Conservation (phyloP, 495 filamentous ascomycete species). For the Glarea lozoyensis region DNA sequence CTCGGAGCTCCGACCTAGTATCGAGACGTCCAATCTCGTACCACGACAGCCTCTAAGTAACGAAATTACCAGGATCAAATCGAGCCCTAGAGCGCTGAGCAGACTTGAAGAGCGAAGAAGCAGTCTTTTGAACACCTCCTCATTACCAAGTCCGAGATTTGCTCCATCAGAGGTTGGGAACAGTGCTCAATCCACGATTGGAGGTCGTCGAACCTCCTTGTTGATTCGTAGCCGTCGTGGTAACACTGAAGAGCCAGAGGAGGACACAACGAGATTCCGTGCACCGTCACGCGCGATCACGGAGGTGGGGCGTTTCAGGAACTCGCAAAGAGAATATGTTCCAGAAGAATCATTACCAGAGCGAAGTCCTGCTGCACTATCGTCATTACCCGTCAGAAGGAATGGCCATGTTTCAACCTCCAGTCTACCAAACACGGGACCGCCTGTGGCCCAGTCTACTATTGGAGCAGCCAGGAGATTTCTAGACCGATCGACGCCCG, state of each 20-base stretch:
- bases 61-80: slow-evolving; percentile 36
- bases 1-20: slow-evolving; percentile 6
- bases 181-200: slow-evolving; percentile 17
- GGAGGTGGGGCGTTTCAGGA: slow-evolving; percentile 34
- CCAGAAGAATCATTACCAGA: slow-evolving; percentile 19
- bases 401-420: slow-evolving; percentile 18
- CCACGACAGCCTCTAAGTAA: slow-evolving; percentile 30
- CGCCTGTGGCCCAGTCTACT: slow-evolving; percentile 12
- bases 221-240: slow-evolving; percentile 33
- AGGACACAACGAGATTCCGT: slow-evolving; percentile 32
- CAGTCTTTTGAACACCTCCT: slow-evolving; percentile 38
- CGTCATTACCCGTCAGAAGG: slow-evolving; percentile 19
- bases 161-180: slow-evolving; percentile 18
- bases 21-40: slow-evolving; percentile 4
- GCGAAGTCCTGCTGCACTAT: slow-evolving; percentile 8
- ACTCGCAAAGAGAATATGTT: slow-evolving; percentile 16
- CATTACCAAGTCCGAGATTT: slow-evolving; percentile 24
- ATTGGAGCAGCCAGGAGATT: slow-evolving; percentile 28
- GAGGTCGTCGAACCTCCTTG: slow-evolving; percentile 35
- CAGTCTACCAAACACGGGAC: slow-evolving; percentile 11
- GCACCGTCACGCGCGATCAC: slow-evolving; percentile 48
- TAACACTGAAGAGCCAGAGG: slow-evolving; percentile 40
- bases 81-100: slow-evolving; percentile 54
- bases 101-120: slow-evolving; percentile 65
- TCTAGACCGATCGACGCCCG: slow-evolving; percentile 34